Conservation (phyloP, 2,329 filamentous ascomycete genomes). For the Pseudocercospora fuligena region DNA sequence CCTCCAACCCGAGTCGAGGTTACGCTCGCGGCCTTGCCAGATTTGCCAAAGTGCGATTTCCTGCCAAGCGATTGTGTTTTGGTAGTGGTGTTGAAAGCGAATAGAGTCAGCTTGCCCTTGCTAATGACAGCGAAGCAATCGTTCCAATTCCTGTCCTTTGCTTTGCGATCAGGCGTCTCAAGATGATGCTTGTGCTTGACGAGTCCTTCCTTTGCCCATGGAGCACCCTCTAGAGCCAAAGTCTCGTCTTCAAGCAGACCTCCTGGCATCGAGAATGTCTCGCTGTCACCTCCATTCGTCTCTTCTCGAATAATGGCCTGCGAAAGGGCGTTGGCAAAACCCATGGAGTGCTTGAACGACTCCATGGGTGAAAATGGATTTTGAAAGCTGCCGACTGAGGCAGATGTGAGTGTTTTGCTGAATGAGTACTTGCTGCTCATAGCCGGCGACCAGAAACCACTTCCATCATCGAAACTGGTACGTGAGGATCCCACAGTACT, state of each 20-base stretch:
- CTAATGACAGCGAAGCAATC: conserved; percentile 97
- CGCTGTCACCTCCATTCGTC: conserved; percentile 51
- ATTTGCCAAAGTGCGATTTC: conserved; percentile 44
- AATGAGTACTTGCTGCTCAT: conserved; percentile 90
- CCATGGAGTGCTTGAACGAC: conserved; percentile 91
- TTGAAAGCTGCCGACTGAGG: conserved; percentile 89
- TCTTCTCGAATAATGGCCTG: conserved; percentile 96
- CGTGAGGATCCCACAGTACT: conserved; percentile 87
- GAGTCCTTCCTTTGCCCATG: conserved; percentile 97
- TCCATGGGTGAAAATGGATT: conserved; percentile 67
- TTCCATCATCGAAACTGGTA: conserved; percentile 90
- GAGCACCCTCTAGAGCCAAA: conserved; percentile 87
- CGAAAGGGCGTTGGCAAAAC: conserved; percentile 93
- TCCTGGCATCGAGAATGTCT: conserved; percentile 36
- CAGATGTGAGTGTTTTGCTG: conserved; percentile 85
- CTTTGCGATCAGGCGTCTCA: conserved; percentile 85
- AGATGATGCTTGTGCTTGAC: conserved; percentile 96
- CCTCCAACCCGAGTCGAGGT: conserved; percentile 79
- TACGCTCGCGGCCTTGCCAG: conserved; percentile 41
- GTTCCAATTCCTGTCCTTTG: conserved; percentile 91
- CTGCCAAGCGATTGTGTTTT: conserved; percentile 49
- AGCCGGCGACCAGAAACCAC: conserved; percentile 89
- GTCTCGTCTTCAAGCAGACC: conserved; percentile 85
- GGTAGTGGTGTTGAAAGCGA: conserved; percentile 81
- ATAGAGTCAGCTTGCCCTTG: conserved; percentile 90